Evolutionary conservation across 345 rosid genomes (phyloP).

Genomic region (Combretum micranthum): DNA sequence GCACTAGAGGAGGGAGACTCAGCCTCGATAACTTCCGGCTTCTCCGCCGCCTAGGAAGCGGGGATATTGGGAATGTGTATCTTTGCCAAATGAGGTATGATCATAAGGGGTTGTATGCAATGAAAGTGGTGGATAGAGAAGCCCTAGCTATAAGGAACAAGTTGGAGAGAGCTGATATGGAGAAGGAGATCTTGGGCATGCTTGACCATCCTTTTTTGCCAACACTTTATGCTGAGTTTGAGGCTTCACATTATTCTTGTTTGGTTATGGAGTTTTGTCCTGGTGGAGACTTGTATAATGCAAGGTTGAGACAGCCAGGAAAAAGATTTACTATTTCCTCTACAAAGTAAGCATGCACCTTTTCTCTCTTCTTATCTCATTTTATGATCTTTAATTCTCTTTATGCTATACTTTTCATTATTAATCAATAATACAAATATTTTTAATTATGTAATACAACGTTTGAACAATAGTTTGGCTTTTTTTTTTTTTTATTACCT

Average conservation of each 20-base stretch:
- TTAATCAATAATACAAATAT: too few species aligned
- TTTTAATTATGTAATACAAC: too few species aligned
- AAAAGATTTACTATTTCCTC: slow-evolving; percentile 63
- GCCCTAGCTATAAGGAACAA: slow-evolving; percentile 85
- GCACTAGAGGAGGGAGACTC: slow-evolving; percentile 42
- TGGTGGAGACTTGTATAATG: slow-evolving; percentile 81
- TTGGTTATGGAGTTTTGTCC: slow-evolving; percentile 90
- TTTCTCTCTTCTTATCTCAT: too few species aligned
- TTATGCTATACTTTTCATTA: not conserved
- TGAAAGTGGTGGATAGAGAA: slow-evolving; percentile 93
- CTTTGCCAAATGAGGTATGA: slow-evolving; percentile 83
- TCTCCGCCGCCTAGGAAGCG: slow-evolving; percentile 76
- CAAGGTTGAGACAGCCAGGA: slow-evolving; percentile 65
- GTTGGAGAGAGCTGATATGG: slow-evolving; percentile 80
- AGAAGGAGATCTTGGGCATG: slow-evolving; percentile 78
- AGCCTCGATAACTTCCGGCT: slow-evolving; percentile 83
- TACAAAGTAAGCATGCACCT: slow-evolving; percentile 45
- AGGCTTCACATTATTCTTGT: slow-evolving; percentile 91
- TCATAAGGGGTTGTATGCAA: slow-evolving; percentile 57
- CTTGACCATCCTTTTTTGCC: slow-evolving; percentile 93
- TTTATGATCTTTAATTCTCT: not conserved
- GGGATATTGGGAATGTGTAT: slow-evolving; percentile 87
- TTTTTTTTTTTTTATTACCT: too few species aligned
- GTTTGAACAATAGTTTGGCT: too few species aligned
- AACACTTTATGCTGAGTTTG: slow-evolving; percentile 79